phyloP scores from a whole-genome alignment of 257 asterid species.

The Primulina huaijiensis region DNA sequence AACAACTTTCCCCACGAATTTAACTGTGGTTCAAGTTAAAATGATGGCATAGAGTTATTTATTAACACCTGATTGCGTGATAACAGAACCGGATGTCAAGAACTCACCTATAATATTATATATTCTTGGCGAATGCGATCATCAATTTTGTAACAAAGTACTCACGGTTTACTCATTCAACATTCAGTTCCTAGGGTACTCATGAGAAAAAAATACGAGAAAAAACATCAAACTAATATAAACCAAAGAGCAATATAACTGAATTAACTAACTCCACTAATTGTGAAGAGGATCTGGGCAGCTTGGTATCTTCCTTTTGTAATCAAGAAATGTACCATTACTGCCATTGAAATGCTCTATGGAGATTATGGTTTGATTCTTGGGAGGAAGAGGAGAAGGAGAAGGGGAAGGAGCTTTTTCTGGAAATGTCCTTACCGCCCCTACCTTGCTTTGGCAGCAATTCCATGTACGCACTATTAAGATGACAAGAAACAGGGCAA shows the following conservation, averaged over 20 bases:
- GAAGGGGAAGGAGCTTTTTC: conserved; percentile 14
- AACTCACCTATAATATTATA: no score
- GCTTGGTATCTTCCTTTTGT: conserved; percentile 47
- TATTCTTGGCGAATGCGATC: no score
- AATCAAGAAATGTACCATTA: conserved; percentile 31
- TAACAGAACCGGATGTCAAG: no score
- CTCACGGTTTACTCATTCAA: conserved; percentile 43
- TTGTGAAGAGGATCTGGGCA: conserved; percentile 67
- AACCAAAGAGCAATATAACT: conserved; percentile 3
- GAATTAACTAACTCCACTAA: conserved; percentile 32
- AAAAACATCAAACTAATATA: conserved; percentile 24
- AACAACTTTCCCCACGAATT: no score
- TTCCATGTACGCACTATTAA: conserved; percentile 27
- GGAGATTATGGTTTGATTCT: conserved; percentile 24
- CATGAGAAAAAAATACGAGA: conserved; percentile 24
- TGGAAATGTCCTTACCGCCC: conserved; percentile 37
- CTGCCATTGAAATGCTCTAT: conserved; percentile 31
- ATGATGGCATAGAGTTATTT: no score
- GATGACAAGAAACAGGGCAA: conserved; percentile 21
- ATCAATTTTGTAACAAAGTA: conserved; percentile 37
- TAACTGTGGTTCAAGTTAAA: no score
- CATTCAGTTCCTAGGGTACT: conserved; percentile 8
- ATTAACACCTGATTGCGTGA: no score
- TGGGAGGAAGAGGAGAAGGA: not conserved
- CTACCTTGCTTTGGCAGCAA: conserved; percentile 25